phyloP scores from a whole-genome alignment of 345 rosid species.

The Microcos paniculata region DNA sequence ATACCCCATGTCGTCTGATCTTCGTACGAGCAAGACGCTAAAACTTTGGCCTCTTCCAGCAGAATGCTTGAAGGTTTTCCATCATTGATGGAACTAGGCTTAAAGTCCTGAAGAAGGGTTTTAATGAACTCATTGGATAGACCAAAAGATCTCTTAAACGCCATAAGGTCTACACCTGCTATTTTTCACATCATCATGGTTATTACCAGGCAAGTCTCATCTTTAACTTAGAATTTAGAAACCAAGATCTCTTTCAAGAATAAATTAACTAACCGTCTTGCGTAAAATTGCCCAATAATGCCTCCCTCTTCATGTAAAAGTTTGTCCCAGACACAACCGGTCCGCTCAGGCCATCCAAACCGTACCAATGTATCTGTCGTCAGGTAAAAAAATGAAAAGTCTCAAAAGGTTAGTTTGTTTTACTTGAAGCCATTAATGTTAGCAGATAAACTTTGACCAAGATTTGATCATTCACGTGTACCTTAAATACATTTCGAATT shows the following conservation, averaged over 20 bases:
- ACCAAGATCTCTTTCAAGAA: not conserved
- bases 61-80: slow-evolving; percentile 8
- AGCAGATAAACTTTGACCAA: not conserved
- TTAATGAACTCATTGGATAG: slow-evolving; percentile 32
- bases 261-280: not conserved
- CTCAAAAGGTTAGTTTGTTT: not conserved
- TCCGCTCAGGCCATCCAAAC: slow-evolving; percentile 42
- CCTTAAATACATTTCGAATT: slow-evolving; percentile 27
- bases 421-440: too few species aligned
- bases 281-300: slow-evolving; percentile 15
- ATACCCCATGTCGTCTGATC: slow-evolving; percentile 39
- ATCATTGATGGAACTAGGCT: not conserved
- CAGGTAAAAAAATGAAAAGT: not conserved
- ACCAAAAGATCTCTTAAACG: slow-evolving; percentile 28
- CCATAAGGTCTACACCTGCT: slow-evolving; percentile 17
- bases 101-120: slow-evolving; percentile 8
- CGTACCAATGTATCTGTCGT: slow-evolving; percentile 18
- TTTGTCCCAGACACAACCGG: slow-evolving; percentile 40
- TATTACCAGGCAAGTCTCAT: too few species aligned
- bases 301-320: slow-evolving; percentile 45
- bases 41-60: slow-evolving; percentile 12
- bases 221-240: too few species aligned
- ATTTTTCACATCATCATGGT: not conserved
- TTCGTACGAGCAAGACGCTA: slow-evolving; percentile 40
- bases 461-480: not conserved